Percentiles rank a stretch among this genome's conserved stretches.
These are phyloP conservation scores for Pneumocystis oryctolagi DNA, from an alignment of 1,139 yeast genomes.

Conservation along the genomic window DNA sequence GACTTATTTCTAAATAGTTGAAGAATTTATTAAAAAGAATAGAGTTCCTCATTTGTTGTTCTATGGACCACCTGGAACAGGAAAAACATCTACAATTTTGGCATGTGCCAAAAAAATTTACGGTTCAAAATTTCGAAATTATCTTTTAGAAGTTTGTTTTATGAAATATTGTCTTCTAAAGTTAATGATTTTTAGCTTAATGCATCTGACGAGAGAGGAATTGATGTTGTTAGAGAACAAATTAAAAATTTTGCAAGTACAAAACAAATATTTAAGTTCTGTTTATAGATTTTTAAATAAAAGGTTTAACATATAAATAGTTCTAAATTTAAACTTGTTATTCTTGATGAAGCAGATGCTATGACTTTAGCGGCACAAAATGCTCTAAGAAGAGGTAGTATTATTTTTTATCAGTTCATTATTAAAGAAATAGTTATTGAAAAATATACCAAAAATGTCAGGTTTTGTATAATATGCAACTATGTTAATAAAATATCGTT, in stretches of 20 bases:
- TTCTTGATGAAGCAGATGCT: constrained; percentile 95
- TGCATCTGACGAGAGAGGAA: constrained; percentile 78
- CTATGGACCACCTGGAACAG: constrained; percentile 98
- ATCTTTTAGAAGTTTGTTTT: constrained; percentile 40
- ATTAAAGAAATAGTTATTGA: constrained; percentile 43
- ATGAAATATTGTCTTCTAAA: neutral
- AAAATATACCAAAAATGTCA: constrained; percentile 82
- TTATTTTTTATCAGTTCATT: constrained; percentile 20
- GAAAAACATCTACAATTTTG: constrained; percentile 84
- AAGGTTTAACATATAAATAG: neutral
- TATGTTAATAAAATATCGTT: constrained; percentile 93
- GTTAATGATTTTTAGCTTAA: constrained; percentile 41
- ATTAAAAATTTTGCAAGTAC: constrained; percentile 79
- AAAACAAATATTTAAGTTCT: constrained; percentile 58
- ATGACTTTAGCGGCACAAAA: constrained; percentile 97
- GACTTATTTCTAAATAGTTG: constrained; percentile 27
- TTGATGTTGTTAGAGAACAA: constrained; percentile 72
- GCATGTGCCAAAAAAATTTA: constrained; percentile 87
- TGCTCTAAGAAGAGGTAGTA: constrained; percentile 55
- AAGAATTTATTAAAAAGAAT: constrained; percentile 70
- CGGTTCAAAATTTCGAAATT: constrained; percentile 66
- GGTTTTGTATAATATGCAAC: constrained; percentile 92
- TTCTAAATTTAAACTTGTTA: constrained; percentile 58
- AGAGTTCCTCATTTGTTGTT: constrained; percentile 76
- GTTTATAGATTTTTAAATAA: neutral